Evolutionary conservation across 2,329 filamentous ascomycete genomes (phyloP).

Genomic region (Xylariaceae sp.): DNA sequence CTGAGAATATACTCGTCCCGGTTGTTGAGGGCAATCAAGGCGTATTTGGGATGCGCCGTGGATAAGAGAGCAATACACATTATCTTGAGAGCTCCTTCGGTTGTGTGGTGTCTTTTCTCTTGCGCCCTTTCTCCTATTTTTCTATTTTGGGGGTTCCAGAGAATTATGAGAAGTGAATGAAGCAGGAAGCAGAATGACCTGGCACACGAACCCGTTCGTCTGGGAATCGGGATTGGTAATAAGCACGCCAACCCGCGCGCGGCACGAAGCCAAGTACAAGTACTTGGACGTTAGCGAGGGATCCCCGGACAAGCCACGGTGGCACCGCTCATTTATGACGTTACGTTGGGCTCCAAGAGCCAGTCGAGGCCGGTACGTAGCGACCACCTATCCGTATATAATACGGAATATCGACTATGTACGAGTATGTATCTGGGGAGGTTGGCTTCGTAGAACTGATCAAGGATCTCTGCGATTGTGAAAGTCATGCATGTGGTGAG

Average conservation of each 20-base stretch:
- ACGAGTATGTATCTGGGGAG: too few relatives aligned
- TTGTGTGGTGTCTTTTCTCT: background rate
- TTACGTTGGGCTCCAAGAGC: slow-evolving; percentile 19
- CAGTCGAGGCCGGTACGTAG: slow-evolving; percentile 5
- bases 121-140: background rate
- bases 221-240: background rate
- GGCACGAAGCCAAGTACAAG: background rate
- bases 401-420: background rate
- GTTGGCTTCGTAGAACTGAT: too few relatives aligned
- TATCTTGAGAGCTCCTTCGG: slow-evolving; percentile 13
- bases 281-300: background rate
- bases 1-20: slow-evolving; percentile 67
- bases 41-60: slow-evolving; percentile 69
- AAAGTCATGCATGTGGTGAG: slow-evolving; percentile 15
- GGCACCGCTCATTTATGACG: slow-evolving; percentile 17
- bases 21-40: slow-evolving; percentile 71
- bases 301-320: slow-evolving; percentile 12
- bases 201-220: background rate
- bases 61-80: slow-evolving; percentile 79
- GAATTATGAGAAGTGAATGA: background rate
- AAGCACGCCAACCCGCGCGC: background rate
- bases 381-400: background rate
- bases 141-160: background rate
- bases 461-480: slow-evolving; percentile 12
- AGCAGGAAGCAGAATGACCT: background rate